Evolutionary conservation across 2,329 filamentous ascomycete species (phyloP).

Genomic region (Cladosporium colombiae): DNA sequence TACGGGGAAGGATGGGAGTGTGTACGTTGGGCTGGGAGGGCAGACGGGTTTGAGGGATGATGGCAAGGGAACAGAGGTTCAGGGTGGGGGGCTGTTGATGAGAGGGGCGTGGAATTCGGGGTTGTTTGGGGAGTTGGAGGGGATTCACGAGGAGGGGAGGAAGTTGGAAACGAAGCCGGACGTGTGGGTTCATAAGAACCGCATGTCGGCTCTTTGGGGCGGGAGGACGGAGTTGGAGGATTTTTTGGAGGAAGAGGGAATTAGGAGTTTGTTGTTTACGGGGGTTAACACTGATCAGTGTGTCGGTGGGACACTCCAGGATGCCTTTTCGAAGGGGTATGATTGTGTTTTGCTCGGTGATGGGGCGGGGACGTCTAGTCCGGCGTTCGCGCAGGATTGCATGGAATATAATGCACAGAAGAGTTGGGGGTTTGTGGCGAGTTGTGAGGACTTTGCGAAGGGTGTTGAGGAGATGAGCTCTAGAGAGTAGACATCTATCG

Average conservation of each 20-base stretch:
- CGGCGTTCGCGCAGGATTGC: constrained; percentile 39
- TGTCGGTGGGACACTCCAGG: constrained; percentile 57
- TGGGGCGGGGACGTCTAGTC: constrained; percentile 55
- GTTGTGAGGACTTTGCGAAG: constrained; percentile 34
- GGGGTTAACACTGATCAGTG: constrained; percentile 66
- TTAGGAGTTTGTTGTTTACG: constrained; percentile 56
- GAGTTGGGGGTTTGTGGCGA: constrained; percentile 37
- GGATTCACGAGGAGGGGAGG: constrained; percentile 38
- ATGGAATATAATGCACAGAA: constrained; percentile 40
- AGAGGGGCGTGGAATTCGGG: constrained; percentile 59
- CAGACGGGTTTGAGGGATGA: constrained; percentile 33
- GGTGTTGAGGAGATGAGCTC: constrained; percentile 29
- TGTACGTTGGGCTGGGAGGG: constrained; percentile 38
- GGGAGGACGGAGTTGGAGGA: constrained; percentile 45
- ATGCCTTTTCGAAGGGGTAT: constrained; percentile 58
- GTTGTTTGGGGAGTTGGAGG: constrained; percentile 51
- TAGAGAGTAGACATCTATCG: too few species aligned
- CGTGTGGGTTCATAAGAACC: constrained; percentile 57
- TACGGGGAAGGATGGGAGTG: constrained; percentile 26
- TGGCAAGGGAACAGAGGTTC: constrained; percentile 45
- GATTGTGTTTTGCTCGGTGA: constrained; percentile 59
- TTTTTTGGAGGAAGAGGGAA: constrained; percentile 44
- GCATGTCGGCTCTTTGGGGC: constrained; percentile 60
- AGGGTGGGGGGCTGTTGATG: constrained; percentile 51
- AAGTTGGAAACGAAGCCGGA: constrained; percentile 41